Conservation (phyloP, 1,284 basidiomycete genomes). For the Tylopilus orsonianus region DNA sequence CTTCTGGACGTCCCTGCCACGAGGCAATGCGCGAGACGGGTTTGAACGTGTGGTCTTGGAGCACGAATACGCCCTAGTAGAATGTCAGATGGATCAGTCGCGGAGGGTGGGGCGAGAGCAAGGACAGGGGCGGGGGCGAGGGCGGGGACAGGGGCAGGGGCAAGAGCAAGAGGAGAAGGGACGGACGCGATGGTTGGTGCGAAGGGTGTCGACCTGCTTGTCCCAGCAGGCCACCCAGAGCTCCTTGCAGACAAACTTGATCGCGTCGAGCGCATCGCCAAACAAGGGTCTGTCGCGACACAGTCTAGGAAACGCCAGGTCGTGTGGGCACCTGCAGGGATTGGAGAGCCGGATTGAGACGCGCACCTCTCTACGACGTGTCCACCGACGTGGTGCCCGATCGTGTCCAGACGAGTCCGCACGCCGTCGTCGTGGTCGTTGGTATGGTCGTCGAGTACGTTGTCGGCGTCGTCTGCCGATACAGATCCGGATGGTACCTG, state of each 20-base stretch:
- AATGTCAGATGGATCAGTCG: neutral
- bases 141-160: neutral
- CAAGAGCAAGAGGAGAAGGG: neutral
- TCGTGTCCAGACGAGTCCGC: slow-evolving; percentile 69
- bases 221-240: slow-evolving; percentile 88
- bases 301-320: slow-evolving; percentile 42
- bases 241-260: slow-evolving; percentile 97
- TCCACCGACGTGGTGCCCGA: slow-evolving; percentile 85
- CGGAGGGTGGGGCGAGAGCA: no score
- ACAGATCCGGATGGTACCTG: slow-evolving; percentile 20
- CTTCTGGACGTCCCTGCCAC: slow-evolving; percentile 72
- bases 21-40: slow-evolving; percentile 80
- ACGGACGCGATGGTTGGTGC: slow-evolving; percentile 88
- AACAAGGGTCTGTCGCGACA: slow-evolving; percentile 76
- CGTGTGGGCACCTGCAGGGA: neutral
- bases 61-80: slow-evolving; percentile 93
- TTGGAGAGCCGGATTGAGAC: neutral
- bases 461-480: no score
- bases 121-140: neutral
- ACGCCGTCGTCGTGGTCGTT: slow-evolving; percentile 58
- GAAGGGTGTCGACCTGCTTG: slow-evolving; percentile 93
- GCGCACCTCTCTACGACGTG: slow-evolving; percentile 80
- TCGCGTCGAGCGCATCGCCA: slow-evolving; percentile 81
- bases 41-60: slow-evolving; percentile 90
- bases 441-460: no score